Evolutionary conservation across 2,329 filamentous ascomycete genomes (phyloP).

Genomic region (Xylaria sp.): DNA sequence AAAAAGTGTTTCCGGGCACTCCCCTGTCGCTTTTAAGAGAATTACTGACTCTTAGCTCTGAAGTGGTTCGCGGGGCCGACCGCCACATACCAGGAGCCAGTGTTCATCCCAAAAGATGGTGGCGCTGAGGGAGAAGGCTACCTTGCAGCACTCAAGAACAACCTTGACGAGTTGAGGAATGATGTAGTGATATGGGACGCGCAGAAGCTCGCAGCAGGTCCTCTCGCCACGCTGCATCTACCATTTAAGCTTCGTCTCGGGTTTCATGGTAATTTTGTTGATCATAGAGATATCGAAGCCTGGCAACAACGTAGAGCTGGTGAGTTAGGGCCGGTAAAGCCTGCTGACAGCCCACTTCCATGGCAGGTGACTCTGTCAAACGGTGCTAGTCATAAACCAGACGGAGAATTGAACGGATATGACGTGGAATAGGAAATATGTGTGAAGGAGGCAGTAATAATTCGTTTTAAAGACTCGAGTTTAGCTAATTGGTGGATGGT

Average conservation of each 20-base stretch:
- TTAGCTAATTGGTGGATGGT: background rate
- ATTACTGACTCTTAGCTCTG: background rate
- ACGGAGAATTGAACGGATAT: slow-evolving; percentile 31
- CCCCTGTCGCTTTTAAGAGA: background rate
- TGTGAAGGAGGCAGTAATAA: background rate
- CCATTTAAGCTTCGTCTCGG: slow-evolving; percentile 55
- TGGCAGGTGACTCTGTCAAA: slow-evolving; percentile 50
- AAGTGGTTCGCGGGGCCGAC: slow-evolving; percentile 57
- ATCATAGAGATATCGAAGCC: slow-evolving; percentile 55
- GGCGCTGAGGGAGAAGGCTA: slow-evolving; percentile 61
- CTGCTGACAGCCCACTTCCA: slow-evolving; percentile 51
- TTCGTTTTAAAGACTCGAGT: background rate
- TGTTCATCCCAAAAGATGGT: slow-evolving; percentile 59
- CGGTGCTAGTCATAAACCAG: slow-evolving; percentile 6
- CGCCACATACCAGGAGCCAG: slow-evolving; percentile 63
- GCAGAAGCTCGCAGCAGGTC: slow-evolving; percentile 51
- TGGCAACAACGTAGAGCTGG: slow-evolving; percentile 54
- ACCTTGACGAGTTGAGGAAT: slow-evolving; percentile 57
- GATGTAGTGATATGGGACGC: slow-evolving; percentile 58
- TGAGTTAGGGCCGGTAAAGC: slow-evolving; percentile 53
- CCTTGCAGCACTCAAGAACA: slow-evolving; percentile 58
- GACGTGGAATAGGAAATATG: background rate
- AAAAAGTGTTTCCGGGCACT: background rate
- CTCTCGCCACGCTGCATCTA: slow-evolving; percentile 54
- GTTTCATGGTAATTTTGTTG: slow-evolving; percentile 57